Evolutionary conservation across 352 stramenopile species (phyloP).

Genomic region (Phytophthora podocarpi): DNA sequence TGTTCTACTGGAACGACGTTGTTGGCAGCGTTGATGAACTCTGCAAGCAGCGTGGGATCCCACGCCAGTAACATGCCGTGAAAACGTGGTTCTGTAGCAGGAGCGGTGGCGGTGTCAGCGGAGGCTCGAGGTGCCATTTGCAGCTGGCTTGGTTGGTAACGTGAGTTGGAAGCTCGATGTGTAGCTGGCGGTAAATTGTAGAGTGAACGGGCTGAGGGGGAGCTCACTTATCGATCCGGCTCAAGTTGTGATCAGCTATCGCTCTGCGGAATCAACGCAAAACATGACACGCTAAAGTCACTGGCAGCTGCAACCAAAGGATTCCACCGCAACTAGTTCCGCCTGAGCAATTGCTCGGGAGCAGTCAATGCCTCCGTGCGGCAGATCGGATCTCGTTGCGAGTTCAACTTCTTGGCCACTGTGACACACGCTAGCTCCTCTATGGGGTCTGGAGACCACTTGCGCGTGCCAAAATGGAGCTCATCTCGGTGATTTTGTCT

Average conservation of each 20-base stretch:
- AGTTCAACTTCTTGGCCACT: constrained; percentile 14
- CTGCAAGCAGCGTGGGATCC: constrained; percentile 17
- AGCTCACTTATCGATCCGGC: no score
- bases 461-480: background rate
- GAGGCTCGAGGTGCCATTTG: constrained; percentile 26
- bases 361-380: background rate
- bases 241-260: no score
- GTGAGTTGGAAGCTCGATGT: background rate
- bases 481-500: background rate
- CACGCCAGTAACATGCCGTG: constrained; percentile 25
- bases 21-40: constrained; percentile 35
- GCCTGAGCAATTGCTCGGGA: no score
- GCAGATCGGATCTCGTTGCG: background rate
- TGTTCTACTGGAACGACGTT: constrained; percentile 29
- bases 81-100: background rate
- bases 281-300: constrained; percentile 19
- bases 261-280: background rate
- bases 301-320: constrained; percentile 18
- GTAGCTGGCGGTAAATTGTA: constrained; percentile 14
- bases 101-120: constrained; percentile 10
- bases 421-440: constrained; percentile 11
- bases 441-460: constrained; percentile 4
- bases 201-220: constrained; percentile 20
- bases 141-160: background rate
- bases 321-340: background rate